phyloP scores from a whole-genome alignment of 192 early-diverging fungal species.

The Podila clonocystis region DNA sequence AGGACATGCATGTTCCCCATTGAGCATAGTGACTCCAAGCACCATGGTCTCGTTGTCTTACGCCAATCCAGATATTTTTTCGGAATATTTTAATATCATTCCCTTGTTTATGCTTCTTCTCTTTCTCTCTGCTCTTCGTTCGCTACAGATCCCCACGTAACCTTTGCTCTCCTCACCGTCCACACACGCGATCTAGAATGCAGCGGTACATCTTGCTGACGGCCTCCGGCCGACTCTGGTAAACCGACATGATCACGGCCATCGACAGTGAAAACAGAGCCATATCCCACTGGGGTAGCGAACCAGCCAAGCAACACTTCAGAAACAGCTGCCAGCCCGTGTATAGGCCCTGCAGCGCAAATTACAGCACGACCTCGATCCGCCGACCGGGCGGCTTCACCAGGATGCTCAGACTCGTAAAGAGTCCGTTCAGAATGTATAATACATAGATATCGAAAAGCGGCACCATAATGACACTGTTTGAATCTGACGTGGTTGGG shows the following conservation, averaged over 20 bases:
- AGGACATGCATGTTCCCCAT: too few relatives aligned
- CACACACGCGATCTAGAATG: slow-evolving; percentile 80
- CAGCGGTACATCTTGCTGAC: slow-evolving; percentile 80
- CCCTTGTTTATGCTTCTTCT: too few relatives aligned
- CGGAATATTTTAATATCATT: too few relatives aligned
- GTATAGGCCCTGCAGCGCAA: slow-evolving; percentile 80
- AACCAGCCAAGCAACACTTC: slow-evolving; percentile 64
- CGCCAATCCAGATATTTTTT: too few relatives aligned
- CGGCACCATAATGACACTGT: too few relatives aligned
- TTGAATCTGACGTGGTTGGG: too few relatives aligned
- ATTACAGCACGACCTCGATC: slow-evolving; percentile 86
- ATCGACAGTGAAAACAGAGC: slow-evolving; percentile 76
- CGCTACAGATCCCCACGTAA: too few relatives aligned
- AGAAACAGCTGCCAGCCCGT: slow-evolving; percentile 69
- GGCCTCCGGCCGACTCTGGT: slow-evolving; percentile 78
- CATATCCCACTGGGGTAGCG: slow-evolving; percentile 73
- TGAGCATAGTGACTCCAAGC: too few relatives aligned
- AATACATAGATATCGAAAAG: too few relatives aligned
- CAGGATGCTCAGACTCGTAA: slow-evolving; percentile 65
- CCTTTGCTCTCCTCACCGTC: too few relatives aligned
- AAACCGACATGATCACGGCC: slow-evolving; percentile 83
- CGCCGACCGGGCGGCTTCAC: slow-evolving; percentile 69
- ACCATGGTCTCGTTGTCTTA: too few relatives aligned
- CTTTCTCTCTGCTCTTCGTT: too few relatives aligned
- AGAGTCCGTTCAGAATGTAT: slow-evolving; percentile 55